These are phyloP conservation scores for Melaleuca alternifolia DNA, from an alignment of 345 rosid species.

Conservation along the genomic window DNA sequence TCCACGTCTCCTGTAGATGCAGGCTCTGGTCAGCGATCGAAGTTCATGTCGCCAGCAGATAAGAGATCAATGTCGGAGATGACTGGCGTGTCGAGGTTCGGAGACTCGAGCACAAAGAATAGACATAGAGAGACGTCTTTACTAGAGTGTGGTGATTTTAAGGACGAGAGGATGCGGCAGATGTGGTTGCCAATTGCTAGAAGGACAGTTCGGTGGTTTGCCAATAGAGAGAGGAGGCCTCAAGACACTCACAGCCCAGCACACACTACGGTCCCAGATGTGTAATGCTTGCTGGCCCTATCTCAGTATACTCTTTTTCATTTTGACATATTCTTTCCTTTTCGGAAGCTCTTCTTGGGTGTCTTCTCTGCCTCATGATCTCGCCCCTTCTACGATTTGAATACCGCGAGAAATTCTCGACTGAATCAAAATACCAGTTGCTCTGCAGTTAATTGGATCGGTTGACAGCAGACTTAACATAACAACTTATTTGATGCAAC, in stretches of 20 bases:
- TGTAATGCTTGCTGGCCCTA: not conserved
- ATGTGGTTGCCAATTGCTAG: constrained; percentile 12
- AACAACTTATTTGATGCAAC: not conserved
- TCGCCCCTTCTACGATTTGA: not conserved
- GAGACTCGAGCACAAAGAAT: constrained; percentile 11
- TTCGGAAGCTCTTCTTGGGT: not conserved
- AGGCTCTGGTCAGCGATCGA: constrained; percentile 9
- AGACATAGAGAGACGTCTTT: constrained; percentile 1
- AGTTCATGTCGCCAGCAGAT: constrained; percentile 14
- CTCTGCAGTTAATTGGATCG: not conserved
- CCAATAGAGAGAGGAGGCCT: constrained; percentile 1
- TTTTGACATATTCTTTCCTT: not conserved
- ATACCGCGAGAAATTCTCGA: not conserved
- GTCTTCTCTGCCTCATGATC: not conserved
- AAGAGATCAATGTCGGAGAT: constrained; percentile 78
- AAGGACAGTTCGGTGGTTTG: constrained; percentile 11
- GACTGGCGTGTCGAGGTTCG: constrained; percentile 47
- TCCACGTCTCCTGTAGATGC: constrained; percentile 8
- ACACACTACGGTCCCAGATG: not conserved
- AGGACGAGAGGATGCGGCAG: constrained; percentile 26
- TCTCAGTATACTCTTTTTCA: not conserved
- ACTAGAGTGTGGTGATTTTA: not conserved
- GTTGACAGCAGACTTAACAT: not conserved
- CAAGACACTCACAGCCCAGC: not conserved
- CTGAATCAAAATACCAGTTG: not conserved